Conservation (phyloP, 208 protist species). For the Leishmania tarentolae region DNA sequence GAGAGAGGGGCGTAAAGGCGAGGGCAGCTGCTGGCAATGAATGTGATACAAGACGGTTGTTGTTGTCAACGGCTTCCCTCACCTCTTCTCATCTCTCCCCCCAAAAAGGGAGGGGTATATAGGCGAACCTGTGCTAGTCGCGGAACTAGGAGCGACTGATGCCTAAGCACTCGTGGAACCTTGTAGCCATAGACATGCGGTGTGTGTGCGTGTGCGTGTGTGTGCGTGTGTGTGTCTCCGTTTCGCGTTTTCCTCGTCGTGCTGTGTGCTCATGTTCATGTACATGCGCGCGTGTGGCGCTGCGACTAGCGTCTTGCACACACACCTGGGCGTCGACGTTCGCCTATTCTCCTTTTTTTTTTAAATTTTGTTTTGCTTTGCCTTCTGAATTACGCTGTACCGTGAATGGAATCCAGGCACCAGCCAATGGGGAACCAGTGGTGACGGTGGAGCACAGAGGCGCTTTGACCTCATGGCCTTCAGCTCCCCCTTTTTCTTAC, state of each 20-base stretch:
- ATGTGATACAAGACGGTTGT: background rate
- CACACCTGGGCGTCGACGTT: background rate
- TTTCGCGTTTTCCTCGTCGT: background rate
- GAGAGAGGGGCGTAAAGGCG: background rate
- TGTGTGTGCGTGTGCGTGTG: background rate
- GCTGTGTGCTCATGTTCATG: background rate
- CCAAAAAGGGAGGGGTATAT: background rate
- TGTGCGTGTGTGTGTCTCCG: background rate
- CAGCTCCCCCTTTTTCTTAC: background rate
- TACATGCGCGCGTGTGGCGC: background rate
- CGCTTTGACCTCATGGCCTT: background rate
- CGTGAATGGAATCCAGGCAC: background rate
- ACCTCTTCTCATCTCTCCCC: too few relatives aligned
- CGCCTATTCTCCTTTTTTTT: background rate
- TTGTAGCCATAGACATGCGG: background rate
- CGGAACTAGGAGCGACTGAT: background rate
- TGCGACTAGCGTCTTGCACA: background rate
- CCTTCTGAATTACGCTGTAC: slow-evolving; percentile 1
- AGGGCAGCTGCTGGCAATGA: background rate
- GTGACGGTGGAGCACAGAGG: too few relatives aligned
- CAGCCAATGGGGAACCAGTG: background rate
- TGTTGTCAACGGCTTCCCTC: too few relatives aligned
- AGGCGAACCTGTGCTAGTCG: too few relatives aligned
- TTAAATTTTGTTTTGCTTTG: background rate
- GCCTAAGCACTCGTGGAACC: background rate